Evolutionary conservation across 305 asterid species (phyloP).

Genomic region (Rubia tinctorum): DNA sequence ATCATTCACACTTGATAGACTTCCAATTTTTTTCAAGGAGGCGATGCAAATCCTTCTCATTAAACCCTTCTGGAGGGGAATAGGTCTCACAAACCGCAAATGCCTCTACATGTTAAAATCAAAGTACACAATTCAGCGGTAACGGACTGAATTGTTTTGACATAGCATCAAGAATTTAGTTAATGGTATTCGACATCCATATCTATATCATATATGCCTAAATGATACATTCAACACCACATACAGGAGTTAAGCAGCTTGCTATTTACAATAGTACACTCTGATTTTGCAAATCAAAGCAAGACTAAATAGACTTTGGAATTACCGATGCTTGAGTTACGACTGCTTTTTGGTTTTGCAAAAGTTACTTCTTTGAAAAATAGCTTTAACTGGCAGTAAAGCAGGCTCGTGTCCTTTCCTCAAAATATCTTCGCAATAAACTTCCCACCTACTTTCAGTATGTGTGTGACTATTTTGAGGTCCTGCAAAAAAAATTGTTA

Average conservation of each 20-base stretch:
- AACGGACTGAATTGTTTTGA: not conserved
- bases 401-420: slow-evolving; percentile 96
- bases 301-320: not conserved
- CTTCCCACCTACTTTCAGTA: slow-evolving; percentile 83
- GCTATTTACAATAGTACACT: not conserved
- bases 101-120: slow-evolving; percentile 62
- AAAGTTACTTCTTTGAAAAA: slow-evolving; percentile 90
- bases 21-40: slow-evolving; percentile 92
- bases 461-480: slow-evolving; percentile 89
- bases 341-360: slow-evolving; percentile 99
- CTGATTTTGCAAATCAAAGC: slow-evolving; percentile 7
- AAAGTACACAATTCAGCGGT: not conserved
- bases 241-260: not conserved
- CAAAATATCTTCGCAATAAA: slow-evolving; percentile 94
- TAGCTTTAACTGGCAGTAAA: slow-evolving; percentile 90
- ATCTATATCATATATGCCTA: not conserved
- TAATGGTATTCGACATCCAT: not conserved
- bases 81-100: slow-evolving; percentile 91
- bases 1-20: slow-evolving; percentile 87
- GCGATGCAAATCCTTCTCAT: slow-evolving; percentile 75
- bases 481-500: slow-evolving; percentile 57
- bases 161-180: not conserved
- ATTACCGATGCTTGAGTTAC: slow-evolving; percentile 93
- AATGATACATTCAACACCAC: not conserved
- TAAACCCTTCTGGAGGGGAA: slow-evolving; percentile 94